Evolutionary conservation across 2,329 filamentous ascomycete species (phyloP).

Genomic region (Diplodia seriata): DNA sequence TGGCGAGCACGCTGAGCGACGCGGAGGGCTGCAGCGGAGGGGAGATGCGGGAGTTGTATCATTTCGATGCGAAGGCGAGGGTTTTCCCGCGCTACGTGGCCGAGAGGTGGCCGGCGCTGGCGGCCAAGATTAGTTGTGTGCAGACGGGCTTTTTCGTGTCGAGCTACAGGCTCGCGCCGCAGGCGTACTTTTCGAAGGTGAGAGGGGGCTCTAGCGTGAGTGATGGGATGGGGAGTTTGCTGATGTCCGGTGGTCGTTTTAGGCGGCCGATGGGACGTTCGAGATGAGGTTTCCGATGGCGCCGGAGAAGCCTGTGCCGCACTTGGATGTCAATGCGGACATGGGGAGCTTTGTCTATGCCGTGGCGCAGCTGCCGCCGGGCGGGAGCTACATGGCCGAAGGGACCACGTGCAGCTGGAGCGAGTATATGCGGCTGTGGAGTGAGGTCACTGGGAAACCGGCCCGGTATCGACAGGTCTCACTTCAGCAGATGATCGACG

Average conservation of each 20-base stretch:
- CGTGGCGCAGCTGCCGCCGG: conserved; percentile 16
- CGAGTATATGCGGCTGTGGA: conserved; percentile 25
- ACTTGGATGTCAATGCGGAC: conserved; percentile 14
- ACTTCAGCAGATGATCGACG: conserved; percentile 51
- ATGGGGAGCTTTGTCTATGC: conserved; percentile 17
- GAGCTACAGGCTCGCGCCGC: conserved; percentile 28
- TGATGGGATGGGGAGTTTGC: not conserved
- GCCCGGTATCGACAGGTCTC: conserved; percentile 39
- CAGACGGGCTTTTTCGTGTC: conserved; percentile 36
- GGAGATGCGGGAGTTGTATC: conserved; percentile 26
- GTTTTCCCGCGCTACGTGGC: conserved; percentile 35
- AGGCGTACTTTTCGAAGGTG: conserved; percentile 26
- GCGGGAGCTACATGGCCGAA: conserved; percentile 9
- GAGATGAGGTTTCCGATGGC: conserved; percentile 2
- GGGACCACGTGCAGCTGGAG: conserved; percentile 23
- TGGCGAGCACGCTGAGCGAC: conserved; percentile 33
- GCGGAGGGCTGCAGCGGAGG: conserved; percentile 12
- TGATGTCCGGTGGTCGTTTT: not conserved
- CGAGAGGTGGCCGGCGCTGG: conserved; percentile 33
- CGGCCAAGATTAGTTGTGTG: conserved; percentile 36
- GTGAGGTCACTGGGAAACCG: conserved; percentile 3
- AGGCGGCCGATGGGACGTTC: conserved; percentile 19
- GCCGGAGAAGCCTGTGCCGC: conserved; percentile 18
- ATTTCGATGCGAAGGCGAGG: conserved; percentile 36
- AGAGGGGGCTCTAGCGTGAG: not conserved